Conservation (phyloP, 2,329 filamentous ascomycete genomes). For the Penicillium sp. region DNA sequence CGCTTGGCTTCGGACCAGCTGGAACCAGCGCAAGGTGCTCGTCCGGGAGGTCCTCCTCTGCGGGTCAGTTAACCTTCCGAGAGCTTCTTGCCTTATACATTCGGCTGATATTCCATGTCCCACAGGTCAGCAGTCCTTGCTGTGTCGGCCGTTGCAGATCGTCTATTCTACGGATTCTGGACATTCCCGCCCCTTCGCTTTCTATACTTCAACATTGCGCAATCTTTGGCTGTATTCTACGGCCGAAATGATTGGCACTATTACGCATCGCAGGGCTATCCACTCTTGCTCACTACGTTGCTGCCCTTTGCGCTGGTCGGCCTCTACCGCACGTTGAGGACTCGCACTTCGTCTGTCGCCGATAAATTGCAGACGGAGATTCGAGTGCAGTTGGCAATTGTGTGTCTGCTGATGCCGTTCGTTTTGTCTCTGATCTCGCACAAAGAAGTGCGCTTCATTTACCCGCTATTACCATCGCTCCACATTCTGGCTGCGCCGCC, state of each 20-base stretch:
- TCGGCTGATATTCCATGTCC: conserved; percentile 16
- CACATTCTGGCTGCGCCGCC: conserved; percentile 76
- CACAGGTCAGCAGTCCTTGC: conserved; percentile 61
- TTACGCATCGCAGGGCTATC: conserved; percentile 87
- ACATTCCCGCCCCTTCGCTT: conserved; percentile 87
- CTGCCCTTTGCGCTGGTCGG: conserved; percentile 75
- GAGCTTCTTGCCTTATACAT: background rate
- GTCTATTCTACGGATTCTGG: conserved; percentile 80
- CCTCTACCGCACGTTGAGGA: conserved; percentile 58
- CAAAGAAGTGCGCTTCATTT: conserved; percentile 97
- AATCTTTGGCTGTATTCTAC: conserved; percentile 89
- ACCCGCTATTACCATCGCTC: conserved; percentile 84
- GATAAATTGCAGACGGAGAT: conserved; percentile 42
- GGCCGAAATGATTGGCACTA: conserved; percentile 90
- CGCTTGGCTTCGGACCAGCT: conserved; percentile 52
- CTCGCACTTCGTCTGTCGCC: conserved; percentile 36
- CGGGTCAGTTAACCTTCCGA: conserved; percentile 39
- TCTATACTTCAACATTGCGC: conserved; percentile 86
- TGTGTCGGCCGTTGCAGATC: conserved; percentile 70
- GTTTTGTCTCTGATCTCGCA: conserved; percentile 80
- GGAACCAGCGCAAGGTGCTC: conserved; percentile 55
- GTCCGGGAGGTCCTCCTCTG: conserved; percentile 68
- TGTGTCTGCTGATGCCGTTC: conserved; percentile 62
- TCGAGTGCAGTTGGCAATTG: conserved; percentile 60
- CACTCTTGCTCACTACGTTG: conserved; percentile 80